Conservation (phyloP, 2,329 filamentous ascomycete species). For the Diaporthe amygdali region DNA sequence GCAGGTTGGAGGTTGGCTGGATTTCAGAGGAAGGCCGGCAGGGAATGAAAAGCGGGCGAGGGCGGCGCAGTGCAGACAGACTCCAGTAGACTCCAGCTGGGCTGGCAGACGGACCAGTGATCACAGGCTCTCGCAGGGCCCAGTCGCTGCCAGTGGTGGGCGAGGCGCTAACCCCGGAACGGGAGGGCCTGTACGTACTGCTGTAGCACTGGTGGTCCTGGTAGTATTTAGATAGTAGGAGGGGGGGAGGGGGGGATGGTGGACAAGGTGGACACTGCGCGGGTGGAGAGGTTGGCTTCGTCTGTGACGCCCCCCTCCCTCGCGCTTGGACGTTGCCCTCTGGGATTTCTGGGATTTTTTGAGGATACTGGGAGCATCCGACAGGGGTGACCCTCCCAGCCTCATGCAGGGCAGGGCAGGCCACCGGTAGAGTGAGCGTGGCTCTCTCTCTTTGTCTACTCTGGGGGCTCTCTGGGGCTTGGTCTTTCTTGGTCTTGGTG, state of each 20-base stretch:
- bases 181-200: no score
- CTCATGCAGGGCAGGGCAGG: background rate
- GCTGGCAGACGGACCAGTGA: background rate
- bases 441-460: background rate
- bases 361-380: background rate
- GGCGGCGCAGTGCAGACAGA: slow-evolving; percentile 2
- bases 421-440: background rate
- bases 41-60: slow-evolving; percentile 14
- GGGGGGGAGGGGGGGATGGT: background rate
- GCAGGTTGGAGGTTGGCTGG: slow-evolving; percentile 7
- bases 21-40: slow-evolving; percentile 10
- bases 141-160: no score
- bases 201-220: no score
- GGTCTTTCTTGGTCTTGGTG: background rate
- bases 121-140: background rate
- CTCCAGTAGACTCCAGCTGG: background rate
- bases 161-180: background rate
- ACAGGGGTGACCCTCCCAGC: slow-evolving; percentile 9
- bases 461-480: background rate
- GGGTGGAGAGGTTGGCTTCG: slow-evolving; percentile 9
- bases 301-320: slow-evolving; percentile 13
- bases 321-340: slow-evolving; percentile 4
- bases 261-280: background rate
- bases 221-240: no score
- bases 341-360: background rate